Base-by-base conservation (phyloP, 1,284 basidiomycete genomes). In the Cutaneotrichosporon curvatum region DNA sequence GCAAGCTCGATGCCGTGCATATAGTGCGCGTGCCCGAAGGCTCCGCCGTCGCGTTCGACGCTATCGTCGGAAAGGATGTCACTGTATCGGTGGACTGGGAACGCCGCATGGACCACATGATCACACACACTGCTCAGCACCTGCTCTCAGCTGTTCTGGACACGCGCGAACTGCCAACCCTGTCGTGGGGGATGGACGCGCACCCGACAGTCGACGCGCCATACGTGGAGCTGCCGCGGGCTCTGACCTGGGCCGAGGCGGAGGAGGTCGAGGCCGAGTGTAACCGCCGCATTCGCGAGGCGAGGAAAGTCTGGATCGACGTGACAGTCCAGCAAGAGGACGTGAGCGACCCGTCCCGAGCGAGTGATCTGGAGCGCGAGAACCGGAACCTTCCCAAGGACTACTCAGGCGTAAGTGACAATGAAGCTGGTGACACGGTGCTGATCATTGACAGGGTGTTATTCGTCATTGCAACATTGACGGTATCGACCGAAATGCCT, bases 101-200 rank as follows among this genome's bases (percentile, higher is more conserved):
- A 46, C 74, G 85, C 53, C 76, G 88, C 54, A 75, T 81, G 47
- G 87, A 92, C 63, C 86, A 88, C 73, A 87, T 85, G 82, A 78
- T 82, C 10, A 81, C 86, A 75, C 85, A 88, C 63, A 88, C 85
- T 0, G 82, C 81, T 0, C 86, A 89, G 63, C 86, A 89, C 59
- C 76, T 89, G 37, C 78, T 91, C 25, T 90, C 87, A 3, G 86
- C 87, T 0, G 74, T 90, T 7, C 75, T 90, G 4, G 86, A 91
- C 62, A 76, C 75, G 8, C 73, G 84, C 37, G 70, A 77, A 33
- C 76, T 90, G n/a, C 81, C 81, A 10, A 91, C 89, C 0, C 76
- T 90, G 8, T 85, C 84, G 0, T 91, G 88, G 88, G 70, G 63
- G 2, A 66, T 76, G 53, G 60, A 65, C 4, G 49, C 68, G 3